These are phyloP conservation scores for Ganoderma meredithae DNA, from an alignment of 1,284 basidiomycete species.

Conservation along the genomic window DNA sequence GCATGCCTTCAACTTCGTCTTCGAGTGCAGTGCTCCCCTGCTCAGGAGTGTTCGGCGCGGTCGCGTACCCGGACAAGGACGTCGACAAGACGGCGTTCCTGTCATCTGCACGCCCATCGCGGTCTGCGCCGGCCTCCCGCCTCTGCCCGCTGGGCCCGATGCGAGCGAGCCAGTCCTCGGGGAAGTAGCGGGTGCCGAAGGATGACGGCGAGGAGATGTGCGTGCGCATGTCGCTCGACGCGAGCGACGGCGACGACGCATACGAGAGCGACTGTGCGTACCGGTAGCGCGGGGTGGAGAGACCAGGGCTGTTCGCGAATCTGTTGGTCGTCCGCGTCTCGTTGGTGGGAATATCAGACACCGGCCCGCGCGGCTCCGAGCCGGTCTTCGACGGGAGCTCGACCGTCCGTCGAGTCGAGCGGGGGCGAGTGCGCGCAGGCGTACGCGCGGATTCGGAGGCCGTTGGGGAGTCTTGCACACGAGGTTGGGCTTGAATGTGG, in stretches of 20 bases:
- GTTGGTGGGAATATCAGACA: constrained; percentile 21
- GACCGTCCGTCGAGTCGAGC: not conserved
- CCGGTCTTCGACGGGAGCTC: not conserved
- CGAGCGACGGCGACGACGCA: constrained; percentile 21
- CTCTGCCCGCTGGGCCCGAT: not conserved
- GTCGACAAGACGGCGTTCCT: constrained; percentile 10
- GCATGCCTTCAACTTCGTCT: not conserved
- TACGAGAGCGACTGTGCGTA: constrained; percentile 27
- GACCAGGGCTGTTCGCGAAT: constrained; percentile 11
- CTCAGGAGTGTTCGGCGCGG: constrained; percentile 19
- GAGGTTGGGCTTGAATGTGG: not conserved
- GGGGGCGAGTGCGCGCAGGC: not conserved
- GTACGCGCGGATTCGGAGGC: not conserved
- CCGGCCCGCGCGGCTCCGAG: not conserved
- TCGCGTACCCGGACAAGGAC: constrained; percentile 24
- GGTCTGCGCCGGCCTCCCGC: not conserved
- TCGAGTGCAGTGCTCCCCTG: not conserved
- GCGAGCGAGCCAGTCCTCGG: constrained; percentile 22
- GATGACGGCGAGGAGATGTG: constrained; percentile 27
- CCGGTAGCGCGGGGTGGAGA: constrained; percentile 2
- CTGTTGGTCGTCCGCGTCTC: constrained; percentile 19
- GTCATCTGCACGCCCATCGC: not conserved
- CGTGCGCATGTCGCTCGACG: constrained; percentile 23
- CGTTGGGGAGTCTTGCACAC: not conserved
- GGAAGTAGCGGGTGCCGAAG: constrained; percentile 22